Base-by-base conservation (phyloP, 108 stramenopile genomes). In the Stephanodiscus minutulus region DNA sequence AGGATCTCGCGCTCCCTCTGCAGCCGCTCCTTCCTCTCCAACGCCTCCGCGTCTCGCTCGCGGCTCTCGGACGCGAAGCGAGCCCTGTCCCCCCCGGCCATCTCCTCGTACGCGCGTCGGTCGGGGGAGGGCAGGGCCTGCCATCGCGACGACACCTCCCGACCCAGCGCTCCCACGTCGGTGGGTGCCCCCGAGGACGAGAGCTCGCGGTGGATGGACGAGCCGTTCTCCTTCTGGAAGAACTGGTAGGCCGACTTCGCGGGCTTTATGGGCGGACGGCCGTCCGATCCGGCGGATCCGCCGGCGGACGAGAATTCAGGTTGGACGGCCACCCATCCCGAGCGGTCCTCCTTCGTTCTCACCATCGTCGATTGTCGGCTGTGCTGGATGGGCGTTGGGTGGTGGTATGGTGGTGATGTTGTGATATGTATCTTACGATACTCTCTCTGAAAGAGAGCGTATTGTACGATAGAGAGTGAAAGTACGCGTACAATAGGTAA, bases 261-360 rank as follows among this genome's bases (percentile, higher is more conserved):
- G 7, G 87, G 83, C 62, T 83, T 10, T 68, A 91, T 74, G 24
- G 74, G 61, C 33, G 76, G 73, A 18, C 68, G 15, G 18, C 27
- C 62, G 47, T 17, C 37, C n/a, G n/a, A n/a, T 33, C n/a, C 29
- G 56, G 17, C 47, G 64, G 56, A 58, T 22, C 33, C n/a, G n/a
- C n/a, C n/a, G n/a, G n/a, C 48, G 41, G 62, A 18, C 22, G 81
- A 50, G 68, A 81, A 81, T 66, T 94, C 89, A 28, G 90, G 88
- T 21, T 83, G 84, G 43, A 94, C 93, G 24, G 93, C 93, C 52
- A 94, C 93, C 90, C 93, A 94, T 58, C 68, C 70, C 20, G 87
- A 88, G 31, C 90, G 86, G 72, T 91, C 86, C 80, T 93, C 92
- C 72, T 74, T 74, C 6, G 24, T 41, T 64, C 88, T 90, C 47